A percentile compares a stretch with the other conserved stretches of the same genome.
These are phyloP conservation scores for Cryptosporidium ubiquitum DNA, from an alignment of 169 alveolate species.

Conservation along the genomic window DNA sequence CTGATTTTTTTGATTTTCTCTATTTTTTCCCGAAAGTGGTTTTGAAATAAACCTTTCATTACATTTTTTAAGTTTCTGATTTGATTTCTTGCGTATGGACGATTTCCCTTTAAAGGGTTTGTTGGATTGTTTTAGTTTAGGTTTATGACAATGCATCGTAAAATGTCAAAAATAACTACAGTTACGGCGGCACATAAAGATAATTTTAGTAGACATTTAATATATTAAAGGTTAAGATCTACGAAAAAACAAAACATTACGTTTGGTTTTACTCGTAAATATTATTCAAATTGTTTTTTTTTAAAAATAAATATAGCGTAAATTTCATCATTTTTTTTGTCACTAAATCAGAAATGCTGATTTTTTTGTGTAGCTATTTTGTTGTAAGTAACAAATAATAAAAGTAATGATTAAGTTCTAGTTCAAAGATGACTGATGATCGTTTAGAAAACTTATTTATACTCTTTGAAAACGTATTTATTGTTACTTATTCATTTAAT, in stretches of 20 bases:
- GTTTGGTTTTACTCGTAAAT: not conserved
- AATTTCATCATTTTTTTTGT: too few species aligned
- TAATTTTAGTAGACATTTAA: not conserved
- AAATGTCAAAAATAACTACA: conserved; percentile 14
- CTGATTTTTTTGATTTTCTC: conserved; percentile 59
- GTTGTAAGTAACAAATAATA: too few species aligned
- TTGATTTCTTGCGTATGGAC: not conserved
- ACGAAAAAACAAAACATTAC: too few species aligned
- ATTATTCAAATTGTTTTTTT: too few species aligned
- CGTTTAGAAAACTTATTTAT: not conserved
- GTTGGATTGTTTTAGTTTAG: conserved; percentile 38
- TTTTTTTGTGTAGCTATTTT: too few species aligned
- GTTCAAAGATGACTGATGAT: too few species aligned
- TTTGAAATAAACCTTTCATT: not conserved
- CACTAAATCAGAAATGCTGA: too few species aligned
- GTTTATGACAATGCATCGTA: conserved; percentile 44
- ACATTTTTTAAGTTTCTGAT: not conserved
- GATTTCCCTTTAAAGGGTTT: conserved; percentile 51
- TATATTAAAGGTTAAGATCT: not conserved
- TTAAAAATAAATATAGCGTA: too few species aligned
- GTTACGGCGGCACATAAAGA: not conserved
- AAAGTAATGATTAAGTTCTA: too few species aligned
- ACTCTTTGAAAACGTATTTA: not conserved
- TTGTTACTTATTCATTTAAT: not conserved
- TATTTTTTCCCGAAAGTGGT: not conserved